Evolutionary conservation across 179 eudicot genomes (phyloP), one percentile per base, ranked within the genome.

Genomic region (Spergularia azorica): DNA sequence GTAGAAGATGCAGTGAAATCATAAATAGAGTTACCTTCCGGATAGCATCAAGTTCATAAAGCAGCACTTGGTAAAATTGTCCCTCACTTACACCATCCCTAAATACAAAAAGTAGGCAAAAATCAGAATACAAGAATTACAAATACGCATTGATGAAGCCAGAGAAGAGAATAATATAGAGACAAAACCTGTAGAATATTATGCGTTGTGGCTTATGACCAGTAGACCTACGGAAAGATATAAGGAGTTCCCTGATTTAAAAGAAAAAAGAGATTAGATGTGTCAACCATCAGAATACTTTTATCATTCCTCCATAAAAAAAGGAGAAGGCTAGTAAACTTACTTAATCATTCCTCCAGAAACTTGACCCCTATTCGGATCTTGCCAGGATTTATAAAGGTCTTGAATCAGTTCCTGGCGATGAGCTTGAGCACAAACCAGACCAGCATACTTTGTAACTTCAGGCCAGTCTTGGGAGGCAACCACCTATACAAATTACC

Each of bases 61-160:
- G 90, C 84, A 94, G 67, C 67, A 94, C 98, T 83, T 94, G 98
- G 78, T 90, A 90, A 77, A 94, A 94, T 70, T 94, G 97, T 43
- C 98, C 98, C 55, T 94, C 98, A 73, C 98, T 94, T 39, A 94
- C 98, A 38, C 98, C 98, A 81, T 94, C 98, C 87, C 98, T 94
- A 81, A 70, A 77, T 10, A 43, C 11, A 39, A 52, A 58, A 70
- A 52, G 18, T 41, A 13, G 15, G 9, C 11, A 38, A 6, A 5
- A 15, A 9, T 55, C 18, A 74, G 14, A 26, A 70, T n/a, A 38
- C 46, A 16, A 6, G 43, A 50, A 63, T 4, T 9, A 18, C 9
- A 46, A 56, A 55, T 10, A 62, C 20, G 18, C 41, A 56, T 11
- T 6, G 1, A 17, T 14, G 18, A 6, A 10, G 9, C 6, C 3